Base-by-base conservation (phyloP, 2,329 filamentous ascomycete genomes). In the Epichloe coenophiala region DNA sequence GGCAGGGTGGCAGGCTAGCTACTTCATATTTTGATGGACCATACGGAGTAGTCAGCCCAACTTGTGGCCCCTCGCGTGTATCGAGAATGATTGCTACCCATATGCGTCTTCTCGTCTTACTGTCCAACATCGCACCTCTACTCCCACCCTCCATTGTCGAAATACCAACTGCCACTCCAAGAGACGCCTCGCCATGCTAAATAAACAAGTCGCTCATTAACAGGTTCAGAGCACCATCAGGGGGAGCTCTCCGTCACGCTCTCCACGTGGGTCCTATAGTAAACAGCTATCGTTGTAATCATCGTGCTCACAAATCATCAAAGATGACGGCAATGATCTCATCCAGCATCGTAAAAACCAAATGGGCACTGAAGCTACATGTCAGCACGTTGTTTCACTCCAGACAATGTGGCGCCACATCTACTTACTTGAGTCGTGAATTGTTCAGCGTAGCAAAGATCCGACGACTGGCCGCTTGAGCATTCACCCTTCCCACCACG, bases 361-460 rank as follows among this genome's bases (percentile, higher is more conserved):
- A 65, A 64, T 88, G 84, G 45, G 81, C 75, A 65, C 78, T 82
- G 41, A 3, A n/a, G 8, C 23, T 33, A 12, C 15, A 38, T 2
- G 42, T 50, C 31, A 46, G 37, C 46, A 47, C n/a, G 11, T 56
- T 42, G 35, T 35, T 19, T 6, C 15, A 31, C 17, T n/a, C 13
- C 19, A 37, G 5, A 31, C 9, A 13, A 9, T 4, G 2, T 12
- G n/a, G 6, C 11, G 19, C 15, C 40, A 8, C 12, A 13, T 37
- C 12, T 40, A 27, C 84, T 73, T 71, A 90, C 86, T 97, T 96
- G 58, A 98, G 72, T 56, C 88, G 77, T 52, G 81, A 77, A 68
- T 97, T 98, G 66, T 98, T 98, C 58, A 97, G 72, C 44, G 87
- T 89, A 9, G 89, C 90, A 71, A 94, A 88, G 45, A 97, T 80